Evolutionary conservation across 768 basidiomycete genomes (phyloP).

Genomic region (Epithele typhae): DNA sequence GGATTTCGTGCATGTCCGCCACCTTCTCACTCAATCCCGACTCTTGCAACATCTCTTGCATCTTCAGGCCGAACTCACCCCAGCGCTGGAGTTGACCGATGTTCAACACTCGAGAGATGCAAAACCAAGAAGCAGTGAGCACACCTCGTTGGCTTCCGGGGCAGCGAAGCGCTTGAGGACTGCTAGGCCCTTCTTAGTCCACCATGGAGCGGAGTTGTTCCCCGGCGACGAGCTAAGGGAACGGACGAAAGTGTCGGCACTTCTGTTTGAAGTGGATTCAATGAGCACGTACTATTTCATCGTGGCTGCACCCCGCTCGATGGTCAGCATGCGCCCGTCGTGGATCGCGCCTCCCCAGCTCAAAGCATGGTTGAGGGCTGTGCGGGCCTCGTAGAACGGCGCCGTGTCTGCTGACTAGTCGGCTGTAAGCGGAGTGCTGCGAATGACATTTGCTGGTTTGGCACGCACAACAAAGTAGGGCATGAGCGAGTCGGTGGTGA

Average conservation of each 20-base stretch:
- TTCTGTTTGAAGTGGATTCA: no score
- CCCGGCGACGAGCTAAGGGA: no score
- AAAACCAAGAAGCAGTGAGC: no score
- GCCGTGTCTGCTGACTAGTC: conserved; percentile 1
- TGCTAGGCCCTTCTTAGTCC: no score
- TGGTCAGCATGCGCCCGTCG: not conserved
- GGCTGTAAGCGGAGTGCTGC: no score
- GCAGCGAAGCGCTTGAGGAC: no score
- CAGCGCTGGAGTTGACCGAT: not conserved
- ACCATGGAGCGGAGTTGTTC: no score
- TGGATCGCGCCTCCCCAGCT: not conserved
- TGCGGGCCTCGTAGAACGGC: not conserved
- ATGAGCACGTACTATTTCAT: conserved; percentile 4
- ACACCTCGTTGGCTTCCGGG: no score
- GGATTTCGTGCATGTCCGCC: conserved; percentile 12
- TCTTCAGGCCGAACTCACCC: not conserved
- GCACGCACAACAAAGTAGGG: conserved; percentile 1
- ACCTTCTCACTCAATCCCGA: not conserved
- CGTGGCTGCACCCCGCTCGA: not conserved
- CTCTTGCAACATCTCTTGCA: not conserved
- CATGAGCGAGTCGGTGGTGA: not conserved
- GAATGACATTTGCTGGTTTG: no score
- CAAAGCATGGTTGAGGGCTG: not conserved
- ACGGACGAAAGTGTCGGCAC: no score
- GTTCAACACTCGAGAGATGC: no score